Evolutionary conservation across 768 basidiomycete species (phyloP).

Genomic region (Auricularia auricula-judae): DNA sequence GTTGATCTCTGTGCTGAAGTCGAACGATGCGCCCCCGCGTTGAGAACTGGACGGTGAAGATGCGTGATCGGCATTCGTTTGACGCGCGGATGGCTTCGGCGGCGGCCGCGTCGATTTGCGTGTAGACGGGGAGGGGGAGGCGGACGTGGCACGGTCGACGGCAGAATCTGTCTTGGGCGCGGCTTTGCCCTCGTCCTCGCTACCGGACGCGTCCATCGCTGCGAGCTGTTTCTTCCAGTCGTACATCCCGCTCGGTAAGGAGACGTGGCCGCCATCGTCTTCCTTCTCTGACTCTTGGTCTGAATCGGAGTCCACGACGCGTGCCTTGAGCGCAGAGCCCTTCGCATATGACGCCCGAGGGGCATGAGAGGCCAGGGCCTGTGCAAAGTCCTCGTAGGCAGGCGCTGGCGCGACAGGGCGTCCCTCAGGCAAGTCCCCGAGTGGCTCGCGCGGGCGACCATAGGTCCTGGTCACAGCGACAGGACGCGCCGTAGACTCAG

Average conservation of each 20-base stretch:
- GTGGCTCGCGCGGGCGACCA: no score
- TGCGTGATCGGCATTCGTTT: not conserved
- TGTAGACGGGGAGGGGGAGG: not conserved
- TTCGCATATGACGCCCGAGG: no score
- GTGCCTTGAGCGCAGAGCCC: no score
- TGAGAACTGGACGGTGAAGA: not conserved
- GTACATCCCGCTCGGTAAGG: conserved; percentile 17
- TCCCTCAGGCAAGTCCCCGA: no score
- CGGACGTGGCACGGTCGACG: not conserved
- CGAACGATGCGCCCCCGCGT: not conserved
- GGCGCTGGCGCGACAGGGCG: no score
- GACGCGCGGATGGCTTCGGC: not conserved
- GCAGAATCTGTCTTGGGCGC: not conserved
- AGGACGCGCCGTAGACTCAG: no score
- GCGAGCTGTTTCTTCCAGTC: conserved; percentile 32
- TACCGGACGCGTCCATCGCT: conserved; percentile 27
- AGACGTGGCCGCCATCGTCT: no score
- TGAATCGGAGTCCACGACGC: no score
- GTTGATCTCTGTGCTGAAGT: not conserved
- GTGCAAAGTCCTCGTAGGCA: no score
- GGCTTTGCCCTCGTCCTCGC: conserved; percentile 17
- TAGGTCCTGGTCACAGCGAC: no score
- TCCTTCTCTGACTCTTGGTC: no score
- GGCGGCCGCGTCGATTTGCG: not conserved
- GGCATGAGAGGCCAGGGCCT: no score